A percentile compares a stretch with the other conserved stretches of the same genome.
These are phyloP conservation scores for Paecilomyces fulvus DNA, from an alignment of 2,329 filamentous ascomycete genomes.

Conservation along the genomic window DNA sequence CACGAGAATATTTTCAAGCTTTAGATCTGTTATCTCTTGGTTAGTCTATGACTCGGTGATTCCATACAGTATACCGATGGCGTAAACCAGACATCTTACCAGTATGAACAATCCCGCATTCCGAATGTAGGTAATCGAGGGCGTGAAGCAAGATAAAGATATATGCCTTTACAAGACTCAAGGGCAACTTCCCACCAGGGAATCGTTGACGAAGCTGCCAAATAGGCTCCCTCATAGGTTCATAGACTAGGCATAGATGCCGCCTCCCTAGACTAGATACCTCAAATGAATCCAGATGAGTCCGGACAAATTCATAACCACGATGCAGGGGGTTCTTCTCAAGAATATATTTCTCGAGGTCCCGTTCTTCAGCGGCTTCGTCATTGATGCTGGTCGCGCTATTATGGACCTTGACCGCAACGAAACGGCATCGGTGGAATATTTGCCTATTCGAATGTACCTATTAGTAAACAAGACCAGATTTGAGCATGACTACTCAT, in stretches of 20 bases:
- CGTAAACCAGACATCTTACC: slow-evolving; percentile 13
- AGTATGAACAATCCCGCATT: slow-evolving; percentile 32
- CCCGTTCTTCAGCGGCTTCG: slow-evolving; percentile 10
- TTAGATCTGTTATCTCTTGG: slow-evolving; percentile 23
- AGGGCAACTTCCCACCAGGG: slow-evolving; percentile 15
- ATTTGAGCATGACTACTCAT: neutral
- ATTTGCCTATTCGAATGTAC: neutral
- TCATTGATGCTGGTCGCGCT: neutral
- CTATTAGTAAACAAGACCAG: neutral
- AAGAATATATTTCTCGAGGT: slow-evolving; percentile 22
- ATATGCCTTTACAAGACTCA: slow-evolving; percentile 21
- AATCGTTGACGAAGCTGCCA: slow-evolving; percentile 17
- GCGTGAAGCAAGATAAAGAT: slow-evolving; percentile 28
- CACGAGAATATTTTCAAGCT: slow-evolving; percentile 34
- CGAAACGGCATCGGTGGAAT: neutral
- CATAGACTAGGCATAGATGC: slow-evolving; percentile 22
- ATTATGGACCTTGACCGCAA: neutral
- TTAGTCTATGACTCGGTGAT: slow-evolving; percentile 2
- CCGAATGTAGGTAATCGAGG: slow-evolving; percentile 34
- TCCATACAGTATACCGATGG: slow-evolving; percentile 4
- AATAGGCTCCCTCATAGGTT: slow-evolving; percentile 23
- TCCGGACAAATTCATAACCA: slow-evolving; percentile 16
- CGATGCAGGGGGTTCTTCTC: slow-evolving; percentile 17
- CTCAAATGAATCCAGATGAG: slow-evolving; percentile 17
- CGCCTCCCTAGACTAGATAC: slow-evolving; percentile 12